Evolutionary conservation across 805 yeast genomes (phyloP).

Genomic region (Kuraishia cidri): DNA sequence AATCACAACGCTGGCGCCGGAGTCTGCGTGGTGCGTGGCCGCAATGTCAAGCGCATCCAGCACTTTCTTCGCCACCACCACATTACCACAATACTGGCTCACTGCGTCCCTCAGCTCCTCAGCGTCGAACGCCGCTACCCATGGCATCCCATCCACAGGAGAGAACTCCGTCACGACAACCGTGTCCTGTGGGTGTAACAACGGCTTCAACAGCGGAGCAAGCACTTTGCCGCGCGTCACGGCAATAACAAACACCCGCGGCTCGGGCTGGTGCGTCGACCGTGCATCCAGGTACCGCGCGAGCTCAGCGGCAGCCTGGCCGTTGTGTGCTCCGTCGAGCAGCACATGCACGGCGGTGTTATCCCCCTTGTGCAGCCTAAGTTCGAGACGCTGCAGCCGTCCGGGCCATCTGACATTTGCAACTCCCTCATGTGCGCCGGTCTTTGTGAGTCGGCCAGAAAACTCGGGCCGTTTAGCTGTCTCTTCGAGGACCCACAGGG

Average conservation of each 20-base stretch:
- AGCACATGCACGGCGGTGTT: conserved; percentile 31
- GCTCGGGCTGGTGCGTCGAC: conserved; percentile 6
- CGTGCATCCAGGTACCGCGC: conserved; percentile 35
- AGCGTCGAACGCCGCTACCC: conserved; percentile 53
- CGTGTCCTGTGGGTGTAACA: conserved; percentile 41
- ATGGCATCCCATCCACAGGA: conserved; percentile 85
- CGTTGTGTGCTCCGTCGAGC: conserved; percentile 92
- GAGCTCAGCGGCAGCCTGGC: conserved; percentile 72
- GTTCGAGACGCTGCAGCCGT: conserved; percentile 48
- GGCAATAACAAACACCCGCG: conserved; percentile 55
- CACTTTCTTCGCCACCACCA: conserved; percentile 14
- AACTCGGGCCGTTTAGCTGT: conserved; percentile 7
- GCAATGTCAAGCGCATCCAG: conserved; percentile 14
- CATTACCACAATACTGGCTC: conserved; percentile 14
- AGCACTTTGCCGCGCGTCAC: conserved; percentile 68
- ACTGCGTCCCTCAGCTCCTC: conserved; percentile 17
- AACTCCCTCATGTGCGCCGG: conserved; percentile 42
- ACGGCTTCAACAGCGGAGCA: conserved; percentile 35
- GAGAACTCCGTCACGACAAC: conserved; percentile 60
- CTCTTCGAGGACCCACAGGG: conserved; percentile 45
- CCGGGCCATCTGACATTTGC: conserved; percentile 73
- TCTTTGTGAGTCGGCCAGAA: conserved; percentile 16
- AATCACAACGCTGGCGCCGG: conserved; percentile 42
- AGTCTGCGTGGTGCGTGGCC: conserved; percentile 8
- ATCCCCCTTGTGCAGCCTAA: too few species aligned